These are phyloP conservation scores for Anisogramma anomala DNA, from an alignment of 2,329 filamentous ascomycete species.

Conservation along the genomic window DNA sequence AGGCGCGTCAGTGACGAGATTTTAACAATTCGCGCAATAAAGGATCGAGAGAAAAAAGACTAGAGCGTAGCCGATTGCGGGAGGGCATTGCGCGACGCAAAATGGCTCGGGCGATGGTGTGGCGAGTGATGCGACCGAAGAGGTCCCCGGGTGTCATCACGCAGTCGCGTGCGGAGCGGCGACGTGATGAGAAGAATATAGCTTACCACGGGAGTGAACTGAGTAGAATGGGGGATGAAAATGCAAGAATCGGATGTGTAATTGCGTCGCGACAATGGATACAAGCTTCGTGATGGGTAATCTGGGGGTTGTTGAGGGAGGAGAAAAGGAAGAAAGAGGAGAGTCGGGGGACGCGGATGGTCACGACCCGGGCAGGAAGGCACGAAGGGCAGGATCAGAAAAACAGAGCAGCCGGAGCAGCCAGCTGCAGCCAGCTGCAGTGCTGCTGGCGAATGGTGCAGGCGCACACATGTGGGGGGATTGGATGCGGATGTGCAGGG, in stretches of 20 bases:
- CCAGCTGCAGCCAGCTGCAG: no score
- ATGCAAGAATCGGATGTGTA: neutral
- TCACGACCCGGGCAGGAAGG: conserved; percentile 5
- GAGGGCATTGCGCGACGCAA: neutral
- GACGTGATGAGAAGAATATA: neutral
- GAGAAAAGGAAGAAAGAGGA: conserved; percentile 5
- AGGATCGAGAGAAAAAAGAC: no score
- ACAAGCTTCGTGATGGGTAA: conserved; percentile 8
- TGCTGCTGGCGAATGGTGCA: no score
- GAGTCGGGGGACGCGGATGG: conserved; percentile 1
- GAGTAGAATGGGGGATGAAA: neutral
- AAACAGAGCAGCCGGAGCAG: conserved; percentile 8
- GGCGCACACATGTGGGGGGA: no score
- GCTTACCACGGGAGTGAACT: conserved; percentile 9
- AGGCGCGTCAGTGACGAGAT: conserved; percentile 3
- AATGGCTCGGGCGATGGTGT: neutral
- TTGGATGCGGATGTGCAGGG: neutral
- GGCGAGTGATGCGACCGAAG: conserved; percentile 8
- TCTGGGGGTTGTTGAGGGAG: neutral
- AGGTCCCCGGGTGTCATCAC: neutral
- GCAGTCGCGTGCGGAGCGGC: conserved; percentile 6
- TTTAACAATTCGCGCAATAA: neutral
- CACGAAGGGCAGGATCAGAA: conserved; percentile 14
- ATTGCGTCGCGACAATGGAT: conserved; percentile 7
- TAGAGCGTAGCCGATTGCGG: neutral